phyloP scores from a whole-genome alignment of 169 alveolate genomes.

The Toxoplasma gondii region DNA sequence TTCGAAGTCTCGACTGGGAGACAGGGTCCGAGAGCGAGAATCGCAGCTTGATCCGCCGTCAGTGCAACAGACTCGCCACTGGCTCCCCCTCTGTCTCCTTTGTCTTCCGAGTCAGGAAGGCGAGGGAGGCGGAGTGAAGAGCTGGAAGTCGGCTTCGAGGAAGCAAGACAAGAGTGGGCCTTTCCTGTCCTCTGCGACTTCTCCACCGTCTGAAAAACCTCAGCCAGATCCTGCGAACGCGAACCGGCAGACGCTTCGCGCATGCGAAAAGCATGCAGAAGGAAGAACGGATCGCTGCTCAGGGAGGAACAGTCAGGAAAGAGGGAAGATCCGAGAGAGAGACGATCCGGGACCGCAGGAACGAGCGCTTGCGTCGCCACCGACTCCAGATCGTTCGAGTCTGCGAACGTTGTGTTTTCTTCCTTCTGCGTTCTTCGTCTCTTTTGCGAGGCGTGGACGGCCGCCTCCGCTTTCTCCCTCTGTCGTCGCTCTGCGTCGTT shows the following conservation, averaged over 20 bases:
- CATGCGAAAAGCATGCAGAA: not conserved
- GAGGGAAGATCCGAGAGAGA: not conserved
- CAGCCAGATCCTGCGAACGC: not conserved
- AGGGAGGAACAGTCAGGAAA: not conserved
- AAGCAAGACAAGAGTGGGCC: not conserved
- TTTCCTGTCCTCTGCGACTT: not conserved
- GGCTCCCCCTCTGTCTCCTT: not conserved
- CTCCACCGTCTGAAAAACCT: not conserved
- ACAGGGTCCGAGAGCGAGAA: no score
- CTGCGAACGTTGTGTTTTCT: not conserved
- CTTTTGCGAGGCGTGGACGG: not conserved
- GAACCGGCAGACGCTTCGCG: not conserved
- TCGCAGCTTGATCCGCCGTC: no score
- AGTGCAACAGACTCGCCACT: no score
- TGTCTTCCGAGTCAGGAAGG: not conserved
- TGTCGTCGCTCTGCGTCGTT: not conserved
- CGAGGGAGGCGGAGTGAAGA: not conserved
- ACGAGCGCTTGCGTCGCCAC: not conserved
- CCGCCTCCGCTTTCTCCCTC: not conserved
- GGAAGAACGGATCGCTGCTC: slow-evolving; percentile 9
- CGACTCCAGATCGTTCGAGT: not conserved
- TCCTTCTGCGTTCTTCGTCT: not conserved
- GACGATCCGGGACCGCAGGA: not conserved
- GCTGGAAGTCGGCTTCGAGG: not conserved
- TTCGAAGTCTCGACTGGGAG: no score